Evolutionary conservation across 352 stramenopile species (phyloP).

Genomic region (Phytophthora ohioensis): DNA sequence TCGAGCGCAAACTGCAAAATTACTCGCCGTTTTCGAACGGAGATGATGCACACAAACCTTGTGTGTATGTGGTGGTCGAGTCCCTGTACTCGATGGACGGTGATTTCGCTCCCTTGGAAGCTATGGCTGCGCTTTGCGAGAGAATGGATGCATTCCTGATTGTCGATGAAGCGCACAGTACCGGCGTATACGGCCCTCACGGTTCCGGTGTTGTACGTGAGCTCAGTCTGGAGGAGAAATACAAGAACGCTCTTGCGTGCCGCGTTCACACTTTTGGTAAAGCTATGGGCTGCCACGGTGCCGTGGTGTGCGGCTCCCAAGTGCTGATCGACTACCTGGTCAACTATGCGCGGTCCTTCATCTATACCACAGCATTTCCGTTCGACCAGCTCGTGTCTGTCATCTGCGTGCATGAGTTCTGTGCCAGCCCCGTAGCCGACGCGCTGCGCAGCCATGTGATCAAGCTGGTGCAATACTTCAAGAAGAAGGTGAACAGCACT

Average conservation of each 20-base stretch:
- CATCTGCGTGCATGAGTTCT: conserved; percentile 89
- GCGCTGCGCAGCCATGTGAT: conserved; percentile 51
- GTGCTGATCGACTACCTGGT: conserved; percentile 94
- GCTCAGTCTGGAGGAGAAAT: conserved; percentile 81
- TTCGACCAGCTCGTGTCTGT: conserved; percentile 93
- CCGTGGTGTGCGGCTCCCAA: conserved; percentile 92
- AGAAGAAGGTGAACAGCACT: conserved; percentile 48
- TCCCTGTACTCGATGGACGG: conserved; percentile 99
- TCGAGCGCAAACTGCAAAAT: conserved; percentile 73
- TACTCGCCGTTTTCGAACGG: conserved; percentile 20
- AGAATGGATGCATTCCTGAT: conserved; percentile 90
- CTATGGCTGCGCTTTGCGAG: conserved; percentile 87
- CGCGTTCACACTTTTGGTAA: conserved; percentile 98
- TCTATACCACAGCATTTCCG: conserved; percentile 97
- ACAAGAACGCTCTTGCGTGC: conserved; percentile 70
- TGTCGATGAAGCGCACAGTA: conserved; percentile 97
- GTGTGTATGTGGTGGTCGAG: conserved; percentile 97
- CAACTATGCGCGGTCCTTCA: conserved; percentile 98
- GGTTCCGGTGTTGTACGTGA: conserved; percentile 75
- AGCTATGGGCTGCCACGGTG: conserved; percentile 96
- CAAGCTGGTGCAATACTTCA: conserved; percentile 87
- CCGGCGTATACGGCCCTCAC: conserved; percentile 89
- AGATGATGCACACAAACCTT: conserved; percentile 33
- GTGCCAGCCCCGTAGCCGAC: conserved; percentile 56
- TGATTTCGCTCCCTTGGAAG: conserved; percentile 91